phyloP scores from a whole-genome alignment of 2,329 filamentous ascomycete species.

The Pseudogymnoascus sp. region DNA sequence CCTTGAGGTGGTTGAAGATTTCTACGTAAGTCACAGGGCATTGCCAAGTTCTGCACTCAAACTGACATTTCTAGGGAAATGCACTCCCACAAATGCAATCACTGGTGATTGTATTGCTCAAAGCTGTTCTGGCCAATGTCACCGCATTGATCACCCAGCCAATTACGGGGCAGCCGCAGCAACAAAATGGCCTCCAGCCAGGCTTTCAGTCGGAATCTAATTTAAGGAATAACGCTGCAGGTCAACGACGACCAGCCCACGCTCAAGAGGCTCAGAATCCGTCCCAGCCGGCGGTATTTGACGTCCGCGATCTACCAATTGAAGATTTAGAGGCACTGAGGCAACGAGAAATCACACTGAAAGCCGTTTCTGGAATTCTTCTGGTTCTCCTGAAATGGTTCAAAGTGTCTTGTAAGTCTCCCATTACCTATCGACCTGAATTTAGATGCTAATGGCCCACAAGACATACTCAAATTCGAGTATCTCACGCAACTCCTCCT shows the following conservation, averaged over 20 bases:
- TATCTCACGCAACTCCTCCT: slow-evolving; percentile 89
- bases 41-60: neutral
- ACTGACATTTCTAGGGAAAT: slow-evolving; percentile 49
- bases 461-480: slow-evolving; percentile 91
- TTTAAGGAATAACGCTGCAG: slow-evolving; percentile 22
- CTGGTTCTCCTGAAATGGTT: slow-evolving; percentile 93
- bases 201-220: slow-evolving; percentile 24
- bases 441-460: neutral
- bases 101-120: slow-evolving; percentile 84
- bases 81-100: slow-evolving; percentile 84
- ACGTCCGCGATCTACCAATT: slow-evolving; percentile 42
- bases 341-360: slow-evolving; percentile 78
- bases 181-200: slow-evolving; percentile 19
- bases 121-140: slow-evolving; percentile 79
- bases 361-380: slow-evolving; percentile 84
- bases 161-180: slow-evolving; percentile 24
- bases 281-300: slow-evolving; percentile 13
- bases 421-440: slow-evolving; percentile 16
- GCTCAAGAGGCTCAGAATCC: slow-evolving; percentile 20
- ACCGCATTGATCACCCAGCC: slow-evolving; percentile 68
- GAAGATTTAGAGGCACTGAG: slow-evolving; percentile 80
- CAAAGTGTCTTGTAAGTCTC: slow-evolving; percentile 73
- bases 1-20: slow-evolving; percentile 67
- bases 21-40: slow-evolving; percentile 62
- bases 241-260: slow-evolving; percentile 24